phyloP scores from a whole-genome alignment of 1,284 basidiomycete species.

The Tausonia pullulans region DNA sequence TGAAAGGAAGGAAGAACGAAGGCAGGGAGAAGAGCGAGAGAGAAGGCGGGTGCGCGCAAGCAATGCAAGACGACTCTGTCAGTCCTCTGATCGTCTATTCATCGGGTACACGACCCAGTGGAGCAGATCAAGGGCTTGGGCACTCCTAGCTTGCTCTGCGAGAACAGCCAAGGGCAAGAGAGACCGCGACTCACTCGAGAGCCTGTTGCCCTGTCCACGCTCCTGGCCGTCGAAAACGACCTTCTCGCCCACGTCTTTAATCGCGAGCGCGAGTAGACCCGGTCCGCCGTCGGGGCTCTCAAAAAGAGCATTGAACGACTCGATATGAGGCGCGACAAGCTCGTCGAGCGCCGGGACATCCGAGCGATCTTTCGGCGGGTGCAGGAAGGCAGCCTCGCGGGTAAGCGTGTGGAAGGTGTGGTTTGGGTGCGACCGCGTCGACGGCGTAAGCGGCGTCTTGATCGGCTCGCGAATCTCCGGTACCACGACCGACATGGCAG shows the following conservation, averaged over 20 bases:
- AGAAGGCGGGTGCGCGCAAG: not conserved
- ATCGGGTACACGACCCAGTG: too few species aligned
- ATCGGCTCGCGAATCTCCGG: not conserved
- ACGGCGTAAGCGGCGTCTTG: slow-evolving; percentile 6
- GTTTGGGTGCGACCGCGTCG: slow-evolving; percentile 16
- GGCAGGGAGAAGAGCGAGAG: not conserved
- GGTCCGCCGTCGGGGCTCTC: slow-evolving; percentile 65
- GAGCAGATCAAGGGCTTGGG: too few species aligned
- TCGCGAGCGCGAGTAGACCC: slow-evolving; percentile 67
- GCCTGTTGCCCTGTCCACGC: slow-evolving; percentile 51
- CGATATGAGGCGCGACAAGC: slow-evolving; percentile 85
- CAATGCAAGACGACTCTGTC: not conserved
- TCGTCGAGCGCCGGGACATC: slow-evolving; percentile 79
- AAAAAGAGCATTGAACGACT: slow-evolving; percentile 93
- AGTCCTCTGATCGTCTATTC: too few species aligned
- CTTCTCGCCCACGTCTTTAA: slow-evolving; percentile 77
- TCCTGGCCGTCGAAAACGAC: slow-evolving; percentile 83
- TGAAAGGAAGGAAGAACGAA: slow-evolving; percentile 28
- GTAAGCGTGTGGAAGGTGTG: slow-evolving; percentile 67
- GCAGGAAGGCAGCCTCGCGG: slow-evolving; percentile 69
- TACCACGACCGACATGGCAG: not conserved
- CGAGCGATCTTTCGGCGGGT: slow-evolving; percentile 58
- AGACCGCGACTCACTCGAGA: slow-evolving; percentile 52
- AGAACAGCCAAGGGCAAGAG: too few species aligned
- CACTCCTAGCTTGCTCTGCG: too few species aligned